phyloP scores from a whole-genome alignment of 805 yeast genomes.

The Zygoascus flipseniorum region DNA sequence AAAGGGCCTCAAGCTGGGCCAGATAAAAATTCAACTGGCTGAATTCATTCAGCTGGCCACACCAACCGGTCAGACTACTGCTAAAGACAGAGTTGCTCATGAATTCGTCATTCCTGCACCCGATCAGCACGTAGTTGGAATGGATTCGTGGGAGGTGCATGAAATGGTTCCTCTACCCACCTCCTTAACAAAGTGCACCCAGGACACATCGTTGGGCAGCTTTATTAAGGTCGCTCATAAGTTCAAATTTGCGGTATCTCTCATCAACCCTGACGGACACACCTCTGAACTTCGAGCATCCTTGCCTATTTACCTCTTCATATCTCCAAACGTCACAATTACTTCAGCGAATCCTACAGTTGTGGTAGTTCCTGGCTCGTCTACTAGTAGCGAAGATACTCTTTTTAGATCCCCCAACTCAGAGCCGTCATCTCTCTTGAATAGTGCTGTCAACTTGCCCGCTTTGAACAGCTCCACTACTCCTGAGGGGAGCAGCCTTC shows the following conservation, averaged over 20 bases:
- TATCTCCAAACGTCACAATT: constrained; percentile 75
- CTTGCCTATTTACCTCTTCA: constrained; percentile 67
- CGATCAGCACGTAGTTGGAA: constrained; percentile 30
- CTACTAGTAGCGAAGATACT: constrained; percentile 6
- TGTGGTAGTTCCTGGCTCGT: constrained; percentile 8
- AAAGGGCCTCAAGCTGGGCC: constrained; percentile 74
- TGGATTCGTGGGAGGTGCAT: constrained; percentile 69
- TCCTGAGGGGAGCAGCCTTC: neutral
- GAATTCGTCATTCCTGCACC: constrained; percentile 40
- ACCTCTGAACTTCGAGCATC: constrained; percentile 87
- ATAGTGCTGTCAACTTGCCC: constrained; percentile 25
- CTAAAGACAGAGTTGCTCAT: constrained; percentile 54
- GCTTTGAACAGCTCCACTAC: constrained; percentile 5
- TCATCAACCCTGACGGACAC: constrained; percentile 86
- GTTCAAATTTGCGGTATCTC: constrained; percentile 67
- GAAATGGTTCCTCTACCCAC: constrained; percentile 59
- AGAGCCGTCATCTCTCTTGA: neutral
- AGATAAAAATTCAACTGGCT: constrained; percentile 55
- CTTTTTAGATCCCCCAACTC: constrained; percentile 5
- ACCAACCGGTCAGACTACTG: constrained; percentile 45
- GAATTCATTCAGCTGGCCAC: constrained; percentile 50
- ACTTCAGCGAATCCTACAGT: constrained; percentile 34
- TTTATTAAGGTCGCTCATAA: constrained; percentile 83
- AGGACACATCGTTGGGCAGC: constrained; percentile 68
- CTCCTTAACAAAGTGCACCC: constrained; percentile 67